Conservation (phyloP, 1,139 yeast species). For the Yamadazyma diddensiae region DNA sequence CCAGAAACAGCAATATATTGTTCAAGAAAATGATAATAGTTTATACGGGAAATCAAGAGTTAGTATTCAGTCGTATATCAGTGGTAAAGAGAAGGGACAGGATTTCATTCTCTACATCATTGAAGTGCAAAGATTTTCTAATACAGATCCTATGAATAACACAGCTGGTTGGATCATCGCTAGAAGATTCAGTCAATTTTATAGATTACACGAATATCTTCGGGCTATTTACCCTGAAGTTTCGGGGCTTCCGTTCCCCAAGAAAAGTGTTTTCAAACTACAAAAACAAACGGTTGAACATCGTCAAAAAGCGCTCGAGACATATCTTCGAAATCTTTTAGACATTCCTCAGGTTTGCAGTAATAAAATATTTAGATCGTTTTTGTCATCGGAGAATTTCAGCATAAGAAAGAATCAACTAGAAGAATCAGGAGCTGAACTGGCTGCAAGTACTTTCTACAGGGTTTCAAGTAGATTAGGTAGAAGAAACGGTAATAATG, state of each 20-base stretch:
- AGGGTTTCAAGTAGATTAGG: slow-evolving; percentile 28
- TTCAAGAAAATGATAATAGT: slow-evolving; percentile 80
- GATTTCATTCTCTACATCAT: slow-evolving; percentile 71
- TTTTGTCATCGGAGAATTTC: slow-evolving; percentile 73
- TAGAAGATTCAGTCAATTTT: slow-evolving; percentile 82
- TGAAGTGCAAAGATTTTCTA: slow-evolving; percentile 61
- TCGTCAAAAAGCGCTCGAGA: slow-evolving; percentile 59
- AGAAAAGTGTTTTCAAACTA: slow-evolving; percentile 61
- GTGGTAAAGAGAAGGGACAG: slow-evolving; percentile 53
- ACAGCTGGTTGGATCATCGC: slow-evolving; percentile 89
- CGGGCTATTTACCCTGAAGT: slow-evolving; percentile 53
- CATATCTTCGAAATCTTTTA: slow-evolving; percentile 57
- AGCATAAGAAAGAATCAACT: slow-evolving; percentile 34
- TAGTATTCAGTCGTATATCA: slow-evolving; percentile 63
- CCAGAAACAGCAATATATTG: slow-evolving; percentile 75
- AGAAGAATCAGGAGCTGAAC: slow-evolving; percentile 30
- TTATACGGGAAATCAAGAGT: slow-evolving; percentile 69
- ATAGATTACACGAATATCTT: slow-evolving; percentile 65
- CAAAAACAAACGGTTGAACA: slow-evolving; percentile 63
- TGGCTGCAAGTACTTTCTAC: slow-evolving; percentile 43
- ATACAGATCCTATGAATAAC: slow-evolving; percentile 41
- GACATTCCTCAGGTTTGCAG: slow-evolving; percentile 68
- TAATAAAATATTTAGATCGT: slow-evolving; percentile 67
- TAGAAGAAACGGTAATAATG: background rate
- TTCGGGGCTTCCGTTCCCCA: slow-evolving; percentile 55